Percentiles rank a stretch among this genome's conserved stretches.
Evolutionary conservation across 371 early-diverging fungal species (phyloP).

Genomic region (Rhizomucor miehei): DNA sequence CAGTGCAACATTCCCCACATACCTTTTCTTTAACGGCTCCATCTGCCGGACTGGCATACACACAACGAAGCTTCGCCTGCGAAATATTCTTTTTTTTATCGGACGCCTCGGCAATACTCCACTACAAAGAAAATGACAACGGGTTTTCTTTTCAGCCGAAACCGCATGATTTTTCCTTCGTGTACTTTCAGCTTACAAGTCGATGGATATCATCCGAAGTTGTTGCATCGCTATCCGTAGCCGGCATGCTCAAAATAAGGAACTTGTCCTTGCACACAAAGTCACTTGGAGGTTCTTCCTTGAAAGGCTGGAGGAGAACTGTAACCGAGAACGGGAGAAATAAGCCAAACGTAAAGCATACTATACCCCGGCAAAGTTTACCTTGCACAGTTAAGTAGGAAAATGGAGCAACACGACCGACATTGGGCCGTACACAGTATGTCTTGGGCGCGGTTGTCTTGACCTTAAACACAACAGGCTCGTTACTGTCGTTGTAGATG

Average conservation of each 20-base stretch:
- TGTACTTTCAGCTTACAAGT: not conserved
- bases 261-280: slow-evolving; percentile 84
- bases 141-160: too few species aligned
- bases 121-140: too few species aligned
- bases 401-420: slow-evolving; percentile 67
- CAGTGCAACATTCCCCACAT: too few species aligned
- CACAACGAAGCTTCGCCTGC: too few species aligned
- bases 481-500: slow-evolving; percentile 54
- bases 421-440: slow-evolving; percentile 88
- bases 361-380: slow-evolving; percentile 19
- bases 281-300: slow-evolving; percentile 64
- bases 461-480: slow-evolving; percentile 78
- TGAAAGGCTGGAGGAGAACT: slow-evolving; percentile 74
- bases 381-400: slow-evolving; percentile 56
- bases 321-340: not conserved
- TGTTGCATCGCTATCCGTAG: slow-evolving; percentile 60
- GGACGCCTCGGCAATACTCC: too few species aligned
- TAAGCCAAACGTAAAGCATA: slow-evolving; percentile 3
- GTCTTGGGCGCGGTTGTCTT: slow-evolving; percentile 91
- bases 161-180: too few species aligned
- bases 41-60: too few species aligned
- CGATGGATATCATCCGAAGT: slow-evolving; percentile 49
- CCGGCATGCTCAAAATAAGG: slow-evolving; percentile 43
- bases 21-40: too few species aligned
- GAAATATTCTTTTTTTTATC: too few species aligned